Evolutionary conservation across 495 filamentous ascomycete species (phyloP).

Genomic region (Bryoglossum gracile): DNA sequence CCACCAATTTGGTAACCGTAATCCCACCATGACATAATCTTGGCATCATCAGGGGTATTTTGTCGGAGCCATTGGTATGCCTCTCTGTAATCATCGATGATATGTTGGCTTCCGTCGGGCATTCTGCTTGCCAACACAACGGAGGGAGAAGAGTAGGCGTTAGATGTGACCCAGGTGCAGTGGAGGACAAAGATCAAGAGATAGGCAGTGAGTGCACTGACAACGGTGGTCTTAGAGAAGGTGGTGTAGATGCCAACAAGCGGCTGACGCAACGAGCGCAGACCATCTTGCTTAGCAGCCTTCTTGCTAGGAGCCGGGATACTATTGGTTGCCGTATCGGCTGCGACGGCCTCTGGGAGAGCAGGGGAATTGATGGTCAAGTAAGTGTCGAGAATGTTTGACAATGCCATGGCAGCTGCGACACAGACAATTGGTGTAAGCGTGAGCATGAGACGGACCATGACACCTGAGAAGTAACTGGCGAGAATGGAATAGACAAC

Average conservation of each 20-base stretch:
- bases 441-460: constrained; percentile 98
- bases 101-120: constrained; percentile 93
- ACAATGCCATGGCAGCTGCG: constrained; percentile 81
- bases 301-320: constrained; percentile 35
- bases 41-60: constrained; percentile 88
- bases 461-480: constrained; percentile 98
- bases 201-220: constrained; percentile 65
- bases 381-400: constrained; percentile 85
- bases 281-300: constrained; percentile 41
- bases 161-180: constrained; percentile 99
- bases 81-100: constrained; percentile 99
- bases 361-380: constrained; percentile 52
- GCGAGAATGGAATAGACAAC: constrained; percentile 93
- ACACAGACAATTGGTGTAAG: constrained; percentile 96
- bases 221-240: constrained; percentile 68
- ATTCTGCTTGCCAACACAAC: constrained; percentile 89
- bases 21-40: constrained; percentile 99
- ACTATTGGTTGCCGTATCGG: constrained; percentile 27
- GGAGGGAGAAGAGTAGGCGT: constrained; percentile 96
- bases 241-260: constrained; percentile 76
- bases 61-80: constrained; percentile 99
- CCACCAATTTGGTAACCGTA: constrained; percentile 99
- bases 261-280: constrained; percentile 65
- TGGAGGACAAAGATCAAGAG: constrained; percentile 91
- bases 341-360: constrained; percentile 42